Conservation (phyloP, 306 rosid genomes). For the Hippophae gyantsensis region DNA sequence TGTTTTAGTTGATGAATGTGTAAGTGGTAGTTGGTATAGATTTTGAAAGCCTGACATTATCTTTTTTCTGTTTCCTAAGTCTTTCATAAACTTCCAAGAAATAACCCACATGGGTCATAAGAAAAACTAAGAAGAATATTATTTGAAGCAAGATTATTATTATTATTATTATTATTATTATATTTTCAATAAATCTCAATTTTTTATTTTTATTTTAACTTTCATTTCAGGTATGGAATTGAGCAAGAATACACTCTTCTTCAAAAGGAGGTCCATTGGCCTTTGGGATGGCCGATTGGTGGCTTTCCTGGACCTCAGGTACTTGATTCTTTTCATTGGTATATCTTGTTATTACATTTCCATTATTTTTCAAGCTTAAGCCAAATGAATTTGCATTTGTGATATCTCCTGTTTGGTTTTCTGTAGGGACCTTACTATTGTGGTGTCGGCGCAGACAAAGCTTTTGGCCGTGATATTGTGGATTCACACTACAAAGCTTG, state of each 20-base stretch:
- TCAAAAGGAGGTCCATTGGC: constrained; percentile 36
- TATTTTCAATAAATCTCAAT: no score
- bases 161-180: no score
- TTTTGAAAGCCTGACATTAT: no score
- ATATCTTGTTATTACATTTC: background rate
- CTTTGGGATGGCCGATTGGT: constrained; percentile 46
- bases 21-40: no score
- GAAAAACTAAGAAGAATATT: no score
- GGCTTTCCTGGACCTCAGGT: constrained; percentile 56
- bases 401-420: background rate
- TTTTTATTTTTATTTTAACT: background rate
- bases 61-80: no score
- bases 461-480: constrained; percentile 45
- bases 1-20: no score
- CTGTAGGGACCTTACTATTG: constrained; percentile 51
- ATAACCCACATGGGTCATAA: no score
- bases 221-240: constrained; percentile 36
- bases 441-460: constrained; percentile 42
- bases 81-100: no score
- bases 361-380: background rate
- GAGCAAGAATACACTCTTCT: constrained; percentile 56
- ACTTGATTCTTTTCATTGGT: background rate
- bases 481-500: constrained; percentile 51
- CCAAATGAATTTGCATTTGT: background rate
- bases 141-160: no score